Base-by-base conservation (phyloP, 352 stramenopile genomes). In the Globisporangium canariense region DNA sequence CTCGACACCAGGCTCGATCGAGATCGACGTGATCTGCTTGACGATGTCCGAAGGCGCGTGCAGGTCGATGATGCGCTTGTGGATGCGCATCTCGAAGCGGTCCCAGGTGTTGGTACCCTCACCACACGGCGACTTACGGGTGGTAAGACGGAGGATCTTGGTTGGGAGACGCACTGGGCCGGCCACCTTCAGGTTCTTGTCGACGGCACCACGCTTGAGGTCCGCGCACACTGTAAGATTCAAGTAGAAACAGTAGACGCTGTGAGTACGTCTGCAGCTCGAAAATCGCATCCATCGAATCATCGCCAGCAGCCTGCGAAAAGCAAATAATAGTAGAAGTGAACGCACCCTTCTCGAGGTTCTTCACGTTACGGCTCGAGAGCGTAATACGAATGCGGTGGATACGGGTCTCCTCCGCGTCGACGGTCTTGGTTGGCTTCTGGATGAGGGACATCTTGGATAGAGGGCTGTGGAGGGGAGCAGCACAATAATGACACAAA, bases 71-170 rank as follows among this genome's bases (percentile, higher is more conserved):
- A 99, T 97, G 74, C 98, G 94, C 94, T 99, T 99, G 90, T 98
- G 92, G 74, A 97, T 97, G 78, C 97, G 92, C 97, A 99, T 99
- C 83, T 99, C 96, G 82, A 99, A 99, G 68, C 96, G 88, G 85
- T 99, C 98, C 94, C 96, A 99, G 50, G 97, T 99, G 90, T 99
- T 99, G 90, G 97, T 99, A 97, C 97, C 97, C 70, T 96, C 88
- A 93, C 87, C 88, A 88, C 86, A 98, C 65, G 98, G 98, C 74
- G 97, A 98, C 94, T 99, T 99, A 74, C 98, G 96, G 67, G 97
- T 99, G 65, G 97, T 99, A 62, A 99, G 96, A 71, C 86, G 92
- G 58, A 99, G 89, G 73, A 97, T 97, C 91, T 99, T 99, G 79
- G 97, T 99, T 58, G 98, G 98, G 66, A 99, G 88, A 88, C 98